Conservation (phyloP, 805 yeast genomes). For the Ogataea polymorpha region DNA sequence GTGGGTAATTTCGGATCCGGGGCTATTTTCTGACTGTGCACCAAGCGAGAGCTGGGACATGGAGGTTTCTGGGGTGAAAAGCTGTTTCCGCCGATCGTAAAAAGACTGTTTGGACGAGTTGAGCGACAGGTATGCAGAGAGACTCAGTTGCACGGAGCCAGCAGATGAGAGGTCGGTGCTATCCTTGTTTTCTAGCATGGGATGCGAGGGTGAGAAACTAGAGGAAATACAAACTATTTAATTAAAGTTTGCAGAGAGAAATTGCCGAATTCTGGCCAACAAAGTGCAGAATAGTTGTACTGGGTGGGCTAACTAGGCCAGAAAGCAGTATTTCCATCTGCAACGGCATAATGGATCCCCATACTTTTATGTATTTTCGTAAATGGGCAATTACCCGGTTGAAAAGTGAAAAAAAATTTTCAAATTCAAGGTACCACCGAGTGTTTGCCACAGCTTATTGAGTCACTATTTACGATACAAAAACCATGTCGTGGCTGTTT, state of each 20-base stretch:
- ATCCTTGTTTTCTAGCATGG: not conserved
- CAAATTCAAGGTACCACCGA: not conserved
- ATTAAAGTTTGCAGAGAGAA: not conserved
- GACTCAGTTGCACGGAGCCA: not conserved
- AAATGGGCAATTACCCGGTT: conserved; percentile 10
- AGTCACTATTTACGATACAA: not conserved
- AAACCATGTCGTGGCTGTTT: conserved; percentile 48
- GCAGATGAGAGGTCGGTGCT: not conserved
- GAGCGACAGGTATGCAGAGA: not conserved
- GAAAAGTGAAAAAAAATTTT: conserved; percentile 3
- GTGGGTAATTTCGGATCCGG: not conserved
- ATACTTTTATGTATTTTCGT: conserved; percentile 3
- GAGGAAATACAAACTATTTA: not conserved
- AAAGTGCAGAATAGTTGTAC: not conserved
- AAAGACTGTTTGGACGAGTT: not conserved
- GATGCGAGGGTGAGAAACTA: not conserved
- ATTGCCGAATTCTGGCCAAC: too few relatives aligned
- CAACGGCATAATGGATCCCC: conserved; percentile 2
- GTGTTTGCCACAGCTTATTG: conserved; percentile 4
- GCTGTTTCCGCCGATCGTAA: not conserved
- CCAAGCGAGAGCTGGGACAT: not conserved
- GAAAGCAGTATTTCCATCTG: not conserved
- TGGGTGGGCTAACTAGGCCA: not conserved
- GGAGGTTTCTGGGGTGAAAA: not conserved
- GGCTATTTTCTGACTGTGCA: not conserved